A percentile compares a stretch with the other conserved stretches of the same genome.
phyloP scores from a whole-genome alignment of 768 basidiomycete genomes.

The Omphalotus guepiniiformis region DNA sequence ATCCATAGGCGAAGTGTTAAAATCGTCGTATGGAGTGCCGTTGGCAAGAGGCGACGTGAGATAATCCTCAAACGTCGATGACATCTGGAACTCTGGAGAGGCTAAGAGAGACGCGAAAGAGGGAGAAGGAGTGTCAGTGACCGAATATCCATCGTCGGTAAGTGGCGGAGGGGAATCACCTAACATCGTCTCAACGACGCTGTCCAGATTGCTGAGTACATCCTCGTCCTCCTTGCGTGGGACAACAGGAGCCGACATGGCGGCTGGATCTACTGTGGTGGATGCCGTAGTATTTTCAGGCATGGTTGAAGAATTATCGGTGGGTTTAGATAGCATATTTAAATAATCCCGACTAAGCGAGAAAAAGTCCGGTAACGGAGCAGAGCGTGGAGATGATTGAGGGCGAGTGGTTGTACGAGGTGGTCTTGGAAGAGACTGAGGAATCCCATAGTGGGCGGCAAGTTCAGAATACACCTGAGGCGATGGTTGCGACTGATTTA shows the following conservation, averaged over 20 bases:
- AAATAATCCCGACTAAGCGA: conserved; percentile 59
- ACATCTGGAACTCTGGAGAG: neutral
- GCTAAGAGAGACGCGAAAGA: neutral
- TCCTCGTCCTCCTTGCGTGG: no score
- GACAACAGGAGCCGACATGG: neutral
- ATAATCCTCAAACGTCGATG: neutral
- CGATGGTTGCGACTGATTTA: conserved; percentile 61
- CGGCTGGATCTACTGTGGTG: neutral
- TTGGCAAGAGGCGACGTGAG: conserved; percentile 7
- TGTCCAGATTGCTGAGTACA: no score
- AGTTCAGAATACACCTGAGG: conserved; percentile 64
- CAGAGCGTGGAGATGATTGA: conserved; percentile 24
- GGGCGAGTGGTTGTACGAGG: conserved; percentile 47
- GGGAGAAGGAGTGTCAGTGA: neutral
- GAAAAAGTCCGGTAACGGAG: conserved; percentile 37
- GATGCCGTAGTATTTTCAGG: conserved; percentile 1
- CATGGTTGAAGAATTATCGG: neutral
- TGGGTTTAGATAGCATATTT: conserved; percentile 59
- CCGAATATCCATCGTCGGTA: neutral
- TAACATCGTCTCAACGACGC: no score
- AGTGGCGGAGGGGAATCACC: no score
- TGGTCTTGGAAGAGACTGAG: conserved; percentile 62
- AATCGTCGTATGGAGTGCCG: conserved; percentile 6
- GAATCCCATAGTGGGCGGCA: conserved; percentile 77
- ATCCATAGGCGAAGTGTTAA: conserved; percentile 5